Evolutionary conservation across 1,284 basidiomycete genomes (phyloP).

Genomic region (Peniophora sp.): DNA sequence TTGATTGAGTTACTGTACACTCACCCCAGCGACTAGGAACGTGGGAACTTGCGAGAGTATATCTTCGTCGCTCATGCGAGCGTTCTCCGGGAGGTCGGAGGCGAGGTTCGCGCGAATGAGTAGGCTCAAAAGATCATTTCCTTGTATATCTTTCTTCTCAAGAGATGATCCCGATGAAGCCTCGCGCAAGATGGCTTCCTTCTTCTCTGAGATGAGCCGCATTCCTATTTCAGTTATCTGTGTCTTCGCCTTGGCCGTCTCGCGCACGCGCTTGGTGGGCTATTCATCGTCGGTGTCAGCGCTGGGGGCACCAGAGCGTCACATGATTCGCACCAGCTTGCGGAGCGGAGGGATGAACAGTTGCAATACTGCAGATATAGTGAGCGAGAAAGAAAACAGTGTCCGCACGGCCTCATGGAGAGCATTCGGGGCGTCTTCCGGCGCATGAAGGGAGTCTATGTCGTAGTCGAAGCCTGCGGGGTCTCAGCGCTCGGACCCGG

Average conservation of each 20-base stretch:
- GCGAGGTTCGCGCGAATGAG: conserved; percentile 59
- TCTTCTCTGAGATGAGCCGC: conserved; percentile 36
- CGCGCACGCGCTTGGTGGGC: conserved; percentile 8
- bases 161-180: not conserved
- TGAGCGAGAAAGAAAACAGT: not conserved
- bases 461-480: conserved; percentile 41
- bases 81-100: conserved; percentile 43
- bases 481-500: no score
- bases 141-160: conserved; percentile 21
- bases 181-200: conserved; percentile 20
- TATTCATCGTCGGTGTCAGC: not conserved
- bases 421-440: conserved; percentile 22
- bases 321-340: conserved; percentile 7
- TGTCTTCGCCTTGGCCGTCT: not conserved
- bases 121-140: conserved; percentile 42
- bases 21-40: conserved; percentile 54
- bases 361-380: conserved; percentile 10
- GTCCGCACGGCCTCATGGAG: conserved; percentile 30
- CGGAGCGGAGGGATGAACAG: conserved; percentile 7
- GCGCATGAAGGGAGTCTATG: conserved; percentile 29
- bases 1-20: conserved; percentile 34
- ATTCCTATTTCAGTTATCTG: conserved; percentile 30
- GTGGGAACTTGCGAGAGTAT: conserved; percentile 60
- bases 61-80: conserved; percentile 63
- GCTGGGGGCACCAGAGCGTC: no score